Percentiles rank a stretch among this genome's conserved stretches.
Evolutionary conservation across 257 asterid species (phyloP).

Genomic region (Thymus mandschuricus): DNA sequence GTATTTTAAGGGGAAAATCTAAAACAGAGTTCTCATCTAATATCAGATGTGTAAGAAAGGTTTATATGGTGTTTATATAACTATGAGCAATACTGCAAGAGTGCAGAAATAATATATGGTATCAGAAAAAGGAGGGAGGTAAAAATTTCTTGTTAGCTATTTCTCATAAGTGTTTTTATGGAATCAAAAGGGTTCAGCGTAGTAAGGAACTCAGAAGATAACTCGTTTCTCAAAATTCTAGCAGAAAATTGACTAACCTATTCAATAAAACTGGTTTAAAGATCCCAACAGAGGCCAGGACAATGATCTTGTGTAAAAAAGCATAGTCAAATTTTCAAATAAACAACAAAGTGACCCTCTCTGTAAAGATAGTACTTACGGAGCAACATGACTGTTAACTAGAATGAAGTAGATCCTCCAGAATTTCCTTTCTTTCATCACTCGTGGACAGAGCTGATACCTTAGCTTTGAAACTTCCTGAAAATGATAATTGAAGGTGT

Average conservation of each 20-base stretch:
- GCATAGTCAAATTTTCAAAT: neutral
- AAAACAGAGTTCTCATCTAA: no score
- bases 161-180: no score
- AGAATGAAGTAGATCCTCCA: constrained; percentile 97
- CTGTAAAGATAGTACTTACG: constrained; percentile 58
- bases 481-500: constrained; percentile 25
- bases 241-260: neutral
- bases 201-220: no score
- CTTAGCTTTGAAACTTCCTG: constrained; percentile 89
- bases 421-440: constrained; percentile 90
- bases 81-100: no score
- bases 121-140: no score
- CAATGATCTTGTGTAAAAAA: neutral
- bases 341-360: constrained; percentile 13
- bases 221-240: no score
- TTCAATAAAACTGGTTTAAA: constrained; percentile 5
- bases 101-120: no score
- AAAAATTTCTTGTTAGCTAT: no score
- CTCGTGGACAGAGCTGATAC: constrained; percentile 80
- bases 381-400: constrained; percentile 73
- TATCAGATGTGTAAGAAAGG: no score
- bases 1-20: no score
- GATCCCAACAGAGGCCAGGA: constrained; percentile 2
- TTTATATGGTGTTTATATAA: no score
- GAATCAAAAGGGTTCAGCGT: no score